Evolutionary conservation across 805 yeast genomes (phyloP), one percentile per base, ranked within the genome.

Genomic region (Teunomyces cretensis): DNA sequence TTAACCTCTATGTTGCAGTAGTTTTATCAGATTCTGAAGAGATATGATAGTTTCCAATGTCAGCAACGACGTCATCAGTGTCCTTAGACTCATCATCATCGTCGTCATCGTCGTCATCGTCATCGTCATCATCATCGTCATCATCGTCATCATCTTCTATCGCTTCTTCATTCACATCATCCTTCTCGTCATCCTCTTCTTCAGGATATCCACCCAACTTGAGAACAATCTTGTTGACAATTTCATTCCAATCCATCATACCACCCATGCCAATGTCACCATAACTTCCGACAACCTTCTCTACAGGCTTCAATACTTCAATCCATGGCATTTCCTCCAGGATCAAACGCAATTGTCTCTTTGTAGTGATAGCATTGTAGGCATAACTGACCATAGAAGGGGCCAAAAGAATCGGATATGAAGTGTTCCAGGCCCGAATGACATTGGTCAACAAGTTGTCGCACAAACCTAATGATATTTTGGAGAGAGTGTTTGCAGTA

Each of bases 251-350:
- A 56, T 94, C 98, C 84, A 91, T 86, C 98, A 94, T 94, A 44
- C 99, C 98, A 40, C 99, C 98, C 89, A 94, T 86, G n/a, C 98
- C 98, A 45, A 94, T 90, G 56, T 92, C 98, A 49, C 99, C 98
- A 69, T 91, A 89, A 33, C 88, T 79, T 45, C 96, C 89, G 59
- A 86, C 82, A 5, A 92, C 96, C 65, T 92, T 92, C 64, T 92
- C 99, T 17, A 90, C 89, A 0, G 99, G 99, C 62, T 84, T 86
- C 60, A 94, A 75, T n/a, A 92, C 81, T 53, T 89, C 96, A 50
- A 92, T 84, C 92, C 95, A 92, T 30, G 92, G 88, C 94, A 94
- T 91, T 52, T 90, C 96, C 51, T 89, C 96, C 39, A 80, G 78
- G 45, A 92, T 80, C 30, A 85, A 71, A 48, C 80, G 75, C 49